Evolutionary conservation across 192 early-diverging fungal genomes (phyloP).

Genomic region (Thoreauomyces humboldtii): DNA sequence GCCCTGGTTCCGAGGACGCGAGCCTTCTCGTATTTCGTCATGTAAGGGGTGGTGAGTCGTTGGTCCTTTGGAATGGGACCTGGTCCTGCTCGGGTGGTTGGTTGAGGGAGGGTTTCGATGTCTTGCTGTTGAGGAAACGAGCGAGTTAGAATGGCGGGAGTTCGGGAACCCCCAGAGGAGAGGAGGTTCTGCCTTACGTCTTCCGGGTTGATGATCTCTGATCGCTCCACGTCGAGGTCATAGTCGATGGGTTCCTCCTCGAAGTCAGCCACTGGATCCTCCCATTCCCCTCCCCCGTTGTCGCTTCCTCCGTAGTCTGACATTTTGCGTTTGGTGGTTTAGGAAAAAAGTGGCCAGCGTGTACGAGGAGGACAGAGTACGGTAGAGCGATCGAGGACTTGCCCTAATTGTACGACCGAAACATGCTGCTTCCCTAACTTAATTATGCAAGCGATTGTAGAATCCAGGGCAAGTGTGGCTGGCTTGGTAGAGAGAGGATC

Average conservation of each 20-base stretch:
- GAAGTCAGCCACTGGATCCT: conserved; percentile 25
- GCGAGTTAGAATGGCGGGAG: neutral
- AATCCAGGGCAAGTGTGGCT: too few species aligned
- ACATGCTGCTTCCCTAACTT: too few species aligned
- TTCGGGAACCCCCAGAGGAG: neutral
- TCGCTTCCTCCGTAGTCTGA: conserved; percentile 38
- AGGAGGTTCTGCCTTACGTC: neutral
- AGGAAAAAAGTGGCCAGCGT: too few species aligned
- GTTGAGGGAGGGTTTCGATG: neutral
- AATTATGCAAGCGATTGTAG: too few species aligned
- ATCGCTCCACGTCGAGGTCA: conserved; percentile 15
- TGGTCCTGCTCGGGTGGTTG: conserved; percentile 9
- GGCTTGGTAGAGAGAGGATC: too few species aligned
- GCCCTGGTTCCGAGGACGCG: conserved; percentile 70
- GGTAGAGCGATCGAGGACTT: too few species aligned
- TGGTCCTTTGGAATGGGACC: conserved; percentile 63
- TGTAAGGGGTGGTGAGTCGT: conserved; percentile 93
- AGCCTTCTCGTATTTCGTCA: conserved; percentile 96
- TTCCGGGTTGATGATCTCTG: conserved; percentile 24
- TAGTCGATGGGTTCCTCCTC: conserved; percentile 22
- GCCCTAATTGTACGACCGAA: too few species aligned
- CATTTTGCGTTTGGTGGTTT: too few species aligned
- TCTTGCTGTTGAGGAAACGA: neutral
- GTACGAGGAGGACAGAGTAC: too few species aligned
- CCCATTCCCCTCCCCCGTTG: conserved; percentile 15